Base-by-base conservation (phyloP, 2,329 filamentous ascomycete genomes). In the Dothistroma septosporum region DNA sequence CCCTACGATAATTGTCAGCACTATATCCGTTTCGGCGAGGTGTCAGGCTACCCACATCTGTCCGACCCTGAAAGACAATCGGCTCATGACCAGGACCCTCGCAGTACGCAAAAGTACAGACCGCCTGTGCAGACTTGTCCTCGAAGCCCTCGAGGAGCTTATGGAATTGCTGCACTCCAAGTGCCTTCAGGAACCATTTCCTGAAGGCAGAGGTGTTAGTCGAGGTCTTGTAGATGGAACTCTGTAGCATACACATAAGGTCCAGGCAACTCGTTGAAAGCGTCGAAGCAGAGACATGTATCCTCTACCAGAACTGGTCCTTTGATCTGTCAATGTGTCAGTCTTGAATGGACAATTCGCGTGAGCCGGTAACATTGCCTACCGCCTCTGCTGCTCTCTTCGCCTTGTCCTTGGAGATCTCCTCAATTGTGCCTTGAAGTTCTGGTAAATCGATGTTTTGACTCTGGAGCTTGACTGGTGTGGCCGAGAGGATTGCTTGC, bases 281-380 rank as follows among this genome's bases (percentile, higher is more conserved):
- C 92, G 72, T 90, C 88, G 74, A 97, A 99, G 79, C 92, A 95
- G 53, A 99, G 82, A 68, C 92, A 92, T 16, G 94, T 99, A 76
- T 99, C 94, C 77, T 99, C 94, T 11, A 96, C 93, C 44, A 99
- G 82, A 9, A 97, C 94, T 3, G 95, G 92, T 0, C 92, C 92
- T 70, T 88, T 81, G 53, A 94, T 77, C 91, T 95, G 62, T 28
- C 24, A 32, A 59, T 46, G 1, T 47, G 31, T 35, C 53, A 33
- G 10, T 49, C 37, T 10, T n/a, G 49, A 21, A 21, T 46, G 4
- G 21, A 33, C 22, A 50, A 5, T 50, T 4, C 21, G 47, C n/a
- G 12, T 21, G 12, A 14, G 21, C 12, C 22, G 11, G 12, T 12
- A 6, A 41, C 16, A 14, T 24, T 16, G 19, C 82, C 66, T 80